Evolutionary conservation across 129 eudicot genomes (phyloP).

Genomic region (Silybum marianum): DNA sequence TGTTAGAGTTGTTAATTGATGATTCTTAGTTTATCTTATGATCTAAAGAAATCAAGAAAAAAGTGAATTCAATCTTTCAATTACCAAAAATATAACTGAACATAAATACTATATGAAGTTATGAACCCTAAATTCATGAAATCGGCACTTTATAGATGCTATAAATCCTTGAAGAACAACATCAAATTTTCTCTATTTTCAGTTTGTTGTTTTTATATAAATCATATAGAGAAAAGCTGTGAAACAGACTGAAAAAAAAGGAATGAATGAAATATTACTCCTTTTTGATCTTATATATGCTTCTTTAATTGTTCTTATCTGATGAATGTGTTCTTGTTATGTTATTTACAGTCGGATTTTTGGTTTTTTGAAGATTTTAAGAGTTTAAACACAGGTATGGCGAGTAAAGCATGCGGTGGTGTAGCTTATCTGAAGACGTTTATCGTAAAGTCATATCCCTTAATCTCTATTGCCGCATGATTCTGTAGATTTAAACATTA

Average conservation of each 20-base stretch:
- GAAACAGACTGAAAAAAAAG: background rate
- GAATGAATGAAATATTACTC: background rate
- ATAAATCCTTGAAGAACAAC: background rate
- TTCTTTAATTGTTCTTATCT: background rate
- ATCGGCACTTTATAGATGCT: too few species aligned
- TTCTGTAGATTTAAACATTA: constrained; percentile 54
- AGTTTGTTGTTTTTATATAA: background rate
- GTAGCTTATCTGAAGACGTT: constrained; percentile 70
- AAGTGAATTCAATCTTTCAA: background rate
- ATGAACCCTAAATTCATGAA: background rate
- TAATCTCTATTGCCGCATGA: constrained; percentile 84
- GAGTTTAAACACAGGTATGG: constrained; percentile 34
- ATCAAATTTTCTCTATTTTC: background rate
- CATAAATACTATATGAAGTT: background rate
- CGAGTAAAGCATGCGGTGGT: constrained; percentile 81
- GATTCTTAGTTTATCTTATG: too few species aligned
- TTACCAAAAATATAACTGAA: background rate
- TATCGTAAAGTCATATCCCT: constrained; percentile 72
- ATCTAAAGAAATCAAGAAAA: background rate
- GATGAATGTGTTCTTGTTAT: constrained; percentile 23
- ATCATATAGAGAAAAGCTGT: background rate
- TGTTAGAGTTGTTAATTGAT: too few species aligned
- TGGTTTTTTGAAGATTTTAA: constrained; percentile 18
- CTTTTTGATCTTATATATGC: background rate
- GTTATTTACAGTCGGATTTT: constrained; percentile 4